Conservation (phyloP, 148 eudicot genomes). For the Heliamphora exappendiculata region DNA sequence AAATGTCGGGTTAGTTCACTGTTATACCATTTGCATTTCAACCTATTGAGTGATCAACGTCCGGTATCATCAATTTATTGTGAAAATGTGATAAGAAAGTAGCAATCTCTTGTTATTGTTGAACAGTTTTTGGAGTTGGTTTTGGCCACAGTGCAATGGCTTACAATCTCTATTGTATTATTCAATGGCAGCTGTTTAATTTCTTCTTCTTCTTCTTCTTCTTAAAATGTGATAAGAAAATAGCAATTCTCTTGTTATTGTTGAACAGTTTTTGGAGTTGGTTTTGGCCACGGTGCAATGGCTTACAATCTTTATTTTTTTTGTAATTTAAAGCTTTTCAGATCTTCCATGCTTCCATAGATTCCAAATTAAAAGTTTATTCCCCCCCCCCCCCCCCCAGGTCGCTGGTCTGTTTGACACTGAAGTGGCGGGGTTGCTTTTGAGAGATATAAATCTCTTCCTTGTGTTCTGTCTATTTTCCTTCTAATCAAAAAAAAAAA, state of each 20-base stretch:
- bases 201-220: background rate
- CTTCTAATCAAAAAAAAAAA: background rate
- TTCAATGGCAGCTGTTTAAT: constrained; percentile 1
- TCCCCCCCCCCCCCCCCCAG: too few species aligned
- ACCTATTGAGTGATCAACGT: background rate
- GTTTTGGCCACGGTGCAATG: background rate
- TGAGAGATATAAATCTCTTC: too few species aligned
- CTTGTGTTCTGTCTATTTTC: too few species aligned
- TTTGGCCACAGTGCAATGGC: background rate
- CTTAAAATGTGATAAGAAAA: constrained; percentile 9
- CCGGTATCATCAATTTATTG: background rate
- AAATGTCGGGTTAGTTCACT: background rate
- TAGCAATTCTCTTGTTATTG: constrained; percentile 6
- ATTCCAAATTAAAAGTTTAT: too few species aligned
- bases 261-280: background rate
- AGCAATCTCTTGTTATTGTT: constrained; percentile 6
- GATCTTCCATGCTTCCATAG: background rate
- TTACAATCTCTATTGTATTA: background rate
- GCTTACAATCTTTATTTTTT: background rate
- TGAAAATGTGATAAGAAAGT: constrained; percentile 9
- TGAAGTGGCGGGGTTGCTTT: too few species aligned
- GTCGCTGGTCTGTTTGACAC: too few species aligned
- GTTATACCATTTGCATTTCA: constrained; percentile 8
- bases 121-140: background rate
- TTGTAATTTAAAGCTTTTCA: background rate